phyloP scores from a whole-genome alignment of 2,329 filamentous ascomycete species.

The Dothistroma pini region DNA sequence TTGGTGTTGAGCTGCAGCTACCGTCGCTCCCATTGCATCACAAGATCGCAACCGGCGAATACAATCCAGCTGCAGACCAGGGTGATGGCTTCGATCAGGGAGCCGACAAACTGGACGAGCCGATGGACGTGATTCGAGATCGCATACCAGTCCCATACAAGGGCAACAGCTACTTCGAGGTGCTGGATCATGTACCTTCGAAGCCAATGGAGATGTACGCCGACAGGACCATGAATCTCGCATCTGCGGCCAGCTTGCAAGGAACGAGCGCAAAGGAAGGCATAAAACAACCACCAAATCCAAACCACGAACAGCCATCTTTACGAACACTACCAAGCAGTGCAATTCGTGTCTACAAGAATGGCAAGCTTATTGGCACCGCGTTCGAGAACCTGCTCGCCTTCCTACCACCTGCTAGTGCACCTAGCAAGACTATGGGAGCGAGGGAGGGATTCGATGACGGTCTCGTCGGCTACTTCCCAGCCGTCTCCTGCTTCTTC shows the following conservation, averaged over 20 bases:
- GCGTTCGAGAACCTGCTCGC: constrained; percentile 83
- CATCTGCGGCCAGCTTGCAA: constrained; percentile 54
- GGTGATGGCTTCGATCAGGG: constrained; percentile 50
- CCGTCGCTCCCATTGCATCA: constrained; percentile 81
- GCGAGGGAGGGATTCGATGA: constrained; percentile 88
- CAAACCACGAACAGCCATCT: constrained; percentile 68
- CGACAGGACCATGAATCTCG: constrained; percentile 45
- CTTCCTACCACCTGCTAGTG: constrained; percentile 87
- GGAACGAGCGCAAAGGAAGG: constrained; percentile 39
- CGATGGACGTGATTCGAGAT: constrained; percentile 84
- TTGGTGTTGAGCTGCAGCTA: constrained; percentile 87
- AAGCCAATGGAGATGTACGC: constrained; percentile 75
- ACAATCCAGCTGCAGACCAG: constrained; percentile 78
- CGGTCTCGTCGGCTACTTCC: constrained; percentile 92
- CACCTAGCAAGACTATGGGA: constrained; percentile 63
- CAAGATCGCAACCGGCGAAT: constrained; percentile 81
- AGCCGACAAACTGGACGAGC: constrained; percentile 40
- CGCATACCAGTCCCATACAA: constrained; percentile 94
- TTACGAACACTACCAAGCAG: constrained; percentile 83
- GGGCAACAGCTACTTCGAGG: constrained; percentile 88
- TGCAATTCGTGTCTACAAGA: constrained; percentile 87
- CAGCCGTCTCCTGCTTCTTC: constrained; percentile 85
- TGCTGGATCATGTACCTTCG: constrained; percentile 80
- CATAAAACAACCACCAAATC: constrained; percentile 60
- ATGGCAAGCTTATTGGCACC: constrained; percentile 79